Conservation (phyloP, 108 stramenopile species). For the Nitzschia sp. region DNA sequence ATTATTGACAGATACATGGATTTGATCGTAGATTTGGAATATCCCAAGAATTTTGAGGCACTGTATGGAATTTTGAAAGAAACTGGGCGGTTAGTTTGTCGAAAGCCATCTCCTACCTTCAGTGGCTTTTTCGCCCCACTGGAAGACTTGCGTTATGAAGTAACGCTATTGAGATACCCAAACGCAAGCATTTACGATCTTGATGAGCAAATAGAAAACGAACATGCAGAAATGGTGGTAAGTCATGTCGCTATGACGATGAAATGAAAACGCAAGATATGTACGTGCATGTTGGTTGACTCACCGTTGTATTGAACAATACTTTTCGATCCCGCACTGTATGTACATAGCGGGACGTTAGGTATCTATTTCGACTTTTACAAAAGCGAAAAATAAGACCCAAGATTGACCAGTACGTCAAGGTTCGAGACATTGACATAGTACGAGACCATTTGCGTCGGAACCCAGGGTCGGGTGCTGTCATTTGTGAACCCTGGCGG, state of each 20-base stretch:
- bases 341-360: slow-evolving; percentile 25
- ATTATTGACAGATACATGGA: slow-evolving; percentile 29
- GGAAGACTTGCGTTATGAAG: not conserved
- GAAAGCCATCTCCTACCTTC: not conserved
- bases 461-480: slow-evolving; percentile 8
- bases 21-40: slow-evolving; percentile 37
- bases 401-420: slow-evolving; percentile 35
- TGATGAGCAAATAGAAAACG: slow-evolving; percentile 14
- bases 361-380: slow-evolving; percentile 28
- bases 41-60: slow-evolving; percentile 25
- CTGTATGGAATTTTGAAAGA: slow-evolving; percentile 15
- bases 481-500: slow-evolving; percentile 37
- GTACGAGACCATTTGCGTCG: slow-evolving; percentile 5
- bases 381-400: slow-evolving; percentile 33
- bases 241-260: not conserved
- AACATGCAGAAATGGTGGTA: slow-evolving; percentile 11
- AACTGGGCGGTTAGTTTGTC: slow-evolving; percentile 16
- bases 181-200: slow-evolving; percentile 8
- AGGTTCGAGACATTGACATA: slow-evolving; percentile 5
- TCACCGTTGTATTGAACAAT: no score
- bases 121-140: not conserved
- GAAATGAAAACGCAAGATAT: no score
- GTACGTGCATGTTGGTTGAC: no score
- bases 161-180: not conserved
- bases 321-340: no score